Evolutionary conservation across 768 basidiomycete genomes (phyloP), one percentile per base, ranked within the genome.

Genomic region (Lentinula lateritia): DNA sequence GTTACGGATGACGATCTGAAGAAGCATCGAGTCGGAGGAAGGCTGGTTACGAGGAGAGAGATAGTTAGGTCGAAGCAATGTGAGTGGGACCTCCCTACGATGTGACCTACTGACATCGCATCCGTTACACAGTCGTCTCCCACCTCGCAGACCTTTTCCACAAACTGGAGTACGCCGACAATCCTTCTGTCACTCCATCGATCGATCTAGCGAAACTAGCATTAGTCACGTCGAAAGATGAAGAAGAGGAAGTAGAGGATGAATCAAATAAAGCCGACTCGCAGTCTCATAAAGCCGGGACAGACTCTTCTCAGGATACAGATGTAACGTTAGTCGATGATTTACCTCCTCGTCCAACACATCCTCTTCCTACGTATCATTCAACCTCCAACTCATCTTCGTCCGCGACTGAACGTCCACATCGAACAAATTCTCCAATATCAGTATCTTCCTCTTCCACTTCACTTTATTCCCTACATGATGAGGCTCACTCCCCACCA

Each of bases 181-280:
- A 76, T 2, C 74, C 85, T 5, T 81, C 93, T 13, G 86, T 97
- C 16, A 93, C 92, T 0, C 94, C 94, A 0, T 87, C 87, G 3
- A 75, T 92, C 50, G 92, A 96, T 66, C 80, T 97, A 18, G 94
- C 94, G 6, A 94, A 97, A 69, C 83, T 96, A 20, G 95, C 94
- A 0, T 82, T 97, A 18, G 88, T 95, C 38, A 94, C 94, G 5
- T 90, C 91, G 2, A 85, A 92, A 68, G 93, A 95, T 63, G 94
- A 95, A 71, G 90, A 92, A 72, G 91, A 92, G 63, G 91, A 90
- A 63, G 50, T 41, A 9, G 55, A 41, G n/a, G 50, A 56, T n/a
- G 55, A 28, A 15, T 43, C 41, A 7, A 56, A 56, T 23, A 89
- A 90, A 64, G 80, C 79, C 34, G 88, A 88, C 62, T 83, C 82